Evolutionary conservation across 768 basidiomycete genomes (phyloP), one percentile per base, ranked within the genome.

Genomic region (Phlegmacium glaucopus): DNA sequence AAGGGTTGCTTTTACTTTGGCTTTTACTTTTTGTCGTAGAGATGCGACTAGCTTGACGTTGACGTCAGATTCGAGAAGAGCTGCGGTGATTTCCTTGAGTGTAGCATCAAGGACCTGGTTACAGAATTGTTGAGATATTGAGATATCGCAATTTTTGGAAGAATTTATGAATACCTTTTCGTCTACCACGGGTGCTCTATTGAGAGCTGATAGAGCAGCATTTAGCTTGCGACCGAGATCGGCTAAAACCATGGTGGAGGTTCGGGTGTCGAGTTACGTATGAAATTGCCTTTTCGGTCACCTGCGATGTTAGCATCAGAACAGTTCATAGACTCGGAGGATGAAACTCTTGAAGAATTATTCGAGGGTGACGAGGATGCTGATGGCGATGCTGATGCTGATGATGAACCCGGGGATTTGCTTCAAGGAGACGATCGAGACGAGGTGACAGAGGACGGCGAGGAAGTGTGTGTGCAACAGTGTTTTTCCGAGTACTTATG

Each of bases 151-250:
- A 40, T 50, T 18, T n/a, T 29, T 35, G 26, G 22, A 26, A 25
- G 32, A n/a, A 42, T 18, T 6, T 39, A 26, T 47, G 66, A 71
- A 26, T 55, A 88, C 94, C 76, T 92, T 90, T 64, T 97, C 95
- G 61, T 98, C 94, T 37, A 98, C 80, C 43, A 95, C 75, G 0
- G 93, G 78, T 4, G 87, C 87, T 55, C 87, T 81, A 58, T 86
- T 90, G 50, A 98, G 82, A 29, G 94, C 90, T 12, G 88, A 87
- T 43, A 99, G 79, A 42, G 96, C 95, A 49, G 88, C 84, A 69
- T 96, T 96, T 67, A 99, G 87, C 61, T 85, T 88, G 53, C 89
- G 81, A 51, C 95, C 96, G 47, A 99, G 76, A 75, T 98, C 96
- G 55, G 90, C 88, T 60, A 99, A 78, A 63, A 99, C 96, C 96